A percentile compares a stretch with the other conserved stretches of the same genome.
These are phyloP conservation scores for Hippophae gyantsensis DNA, from an alignment of 306 rosid genomes.

Conservation along the genomic window DNA sequence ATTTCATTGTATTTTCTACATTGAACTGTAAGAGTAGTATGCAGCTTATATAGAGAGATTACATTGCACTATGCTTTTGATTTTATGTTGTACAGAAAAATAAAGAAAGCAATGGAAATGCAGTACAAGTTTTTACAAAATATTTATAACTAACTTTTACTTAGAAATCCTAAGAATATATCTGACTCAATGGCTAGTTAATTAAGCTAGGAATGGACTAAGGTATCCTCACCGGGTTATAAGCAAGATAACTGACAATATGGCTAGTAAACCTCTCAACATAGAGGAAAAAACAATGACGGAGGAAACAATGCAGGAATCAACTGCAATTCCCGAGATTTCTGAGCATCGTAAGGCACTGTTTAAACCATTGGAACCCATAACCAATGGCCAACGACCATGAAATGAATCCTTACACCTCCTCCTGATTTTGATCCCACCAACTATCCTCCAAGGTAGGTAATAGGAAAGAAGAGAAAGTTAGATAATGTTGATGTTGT, in stretches of 20 bases:
- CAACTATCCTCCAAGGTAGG: constrained; percentile 77
- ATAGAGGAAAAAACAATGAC: constrained; percentile 34
- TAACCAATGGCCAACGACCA: constrained; percentile 42
- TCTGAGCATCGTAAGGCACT: constrained; percentile 66
- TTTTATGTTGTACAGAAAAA: no score
- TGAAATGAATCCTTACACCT: constrained; percentile 73
- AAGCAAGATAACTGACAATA: constrained; percentile 50
- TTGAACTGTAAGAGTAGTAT: no score
- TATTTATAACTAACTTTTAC: no score
- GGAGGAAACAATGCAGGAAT: constrained; percentile 38
- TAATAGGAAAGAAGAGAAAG: constrained; percentile 82
- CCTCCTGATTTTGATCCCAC: constrained; percentile 83
- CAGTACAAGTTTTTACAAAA: no score
- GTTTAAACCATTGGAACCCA: constrained; percentile 78
- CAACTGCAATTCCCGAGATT: constrained; percentile 28
- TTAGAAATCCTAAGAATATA: no score
- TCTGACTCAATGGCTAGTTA: no score
- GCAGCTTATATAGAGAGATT: no score
- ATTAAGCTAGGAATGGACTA: no score
- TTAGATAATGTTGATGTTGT: constrained; percentile 92
- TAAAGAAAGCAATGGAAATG: no score
- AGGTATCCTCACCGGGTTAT: constrained; percentile 19
- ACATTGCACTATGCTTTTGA: no score
- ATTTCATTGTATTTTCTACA: no score
- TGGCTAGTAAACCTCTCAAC: constrained; percentile 30